Base-by-base conservation (phyloP, 176 grass and related monocot genomes). In the Oryza coarctata region DNA sequence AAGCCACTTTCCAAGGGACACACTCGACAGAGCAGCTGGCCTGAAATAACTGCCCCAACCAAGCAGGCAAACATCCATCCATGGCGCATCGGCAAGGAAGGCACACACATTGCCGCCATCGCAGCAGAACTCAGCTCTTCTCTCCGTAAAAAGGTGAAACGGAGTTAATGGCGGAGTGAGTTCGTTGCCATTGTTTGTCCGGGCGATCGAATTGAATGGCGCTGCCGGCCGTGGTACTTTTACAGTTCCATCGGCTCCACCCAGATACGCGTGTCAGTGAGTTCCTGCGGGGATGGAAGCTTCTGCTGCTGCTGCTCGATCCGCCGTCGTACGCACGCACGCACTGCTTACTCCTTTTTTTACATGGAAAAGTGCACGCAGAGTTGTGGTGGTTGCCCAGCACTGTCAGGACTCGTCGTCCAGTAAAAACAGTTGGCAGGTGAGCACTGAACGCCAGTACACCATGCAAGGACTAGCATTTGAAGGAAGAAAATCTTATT, bases 231-330 rank as follows among this genome's bases (percentile, higher is more conserved):
- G 29, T n/a, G 73, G 71, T n/a, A 26, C 79, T 86, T 86, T 90
- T 69, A 90, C 88, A 52, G 88, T 25, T 52, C 55, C 55, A 60
- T 60, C 49, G 78, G 88, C 78, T 90, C 83, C 88, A 86, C 88
- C 9, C 18, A 73, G 88, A 90, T 86, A 78, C 83, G 83, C 8
- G 67, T 90, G 88, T 90, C 79, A 86, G 87, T 86, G 78, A 86
- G 83, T 86, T 86, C 68, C 18, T 55, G 47, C 35, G 62, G 61
- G 61, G 66, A 82, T 58, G 65, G 83, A 90, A 90, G 61, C 83
- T 86, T 90, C 87, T 28, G 15, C 34, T 79, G 83, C 73, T 65
- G 62, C 62, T 26, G 17, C 44, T 66, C n/a, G 20, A 50, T 64
- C 63, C 10, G 70, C 18, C 58, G n/a, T 31, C 76, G 68, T 52